Conservation (phyloP, 176 grass and related monocot genomes). For the Juncus effusus region DNA sequence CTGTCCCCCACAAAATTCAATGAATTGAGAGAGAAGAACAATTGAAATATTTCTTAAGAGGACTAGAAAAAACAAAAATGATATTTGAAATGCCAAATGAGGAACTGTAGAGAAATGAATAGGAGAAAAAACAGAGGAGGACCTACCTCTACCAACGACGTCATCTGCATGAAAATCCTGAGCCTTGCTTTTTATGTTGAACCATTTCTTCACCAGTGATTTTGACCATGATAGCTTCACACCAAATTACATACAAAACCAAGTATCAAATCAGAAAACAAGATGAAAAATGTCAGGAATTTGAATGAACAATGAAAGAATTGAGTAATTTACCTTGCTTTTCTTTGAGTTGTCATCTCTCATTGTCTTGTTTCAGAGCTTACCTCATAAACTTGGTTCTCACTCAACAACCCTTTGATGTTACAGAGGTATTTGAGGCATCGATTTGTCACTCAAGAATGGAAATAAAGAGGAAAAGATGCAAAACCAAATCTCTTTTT, state of each 20-base stretch:
- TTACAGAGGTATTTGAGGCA: conserved; percentile 21
- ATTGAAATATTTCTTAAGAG: conserved; percentile 6
- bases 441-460: conserved; percentile 7
- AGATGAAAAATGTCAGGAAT: not conserved
- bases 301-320: not conserved
- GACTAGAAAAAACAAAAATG: conserved; percentile 37
- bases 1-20: conserved; percentile 31
- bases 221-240: conserved; percentile 77
- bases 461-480: conserved; percentile 24
- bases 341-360: conserved; percentile 76
- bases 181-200: conserved; percentile 91
- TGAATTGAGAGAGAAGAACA: conserved; percentile 11
- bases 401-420: not conserved
- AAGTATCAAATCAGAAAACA: conserved; percentile 26
- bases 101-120: conserved; percentile 33
- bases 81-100: conserved; percentile 20
- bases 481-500: not conserved
- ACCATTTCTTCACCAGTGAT: conserved; percentile 89
- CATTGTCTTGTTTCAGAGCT: conserved; percentile 49
- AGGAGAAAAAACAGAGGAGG: conserved; percentile 10
- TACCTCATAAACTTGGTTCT: conserved; percentile 44
- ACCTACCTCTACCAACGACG: conserved; percentile 54
- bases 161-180: conserved; percentile 91
- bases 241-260: conserved; percentile 4
- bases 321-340: conserved; percentile 60